Conservation (phyloP, 352 stramenopile genomes). For the Globisporangium perplexum region DNA sequence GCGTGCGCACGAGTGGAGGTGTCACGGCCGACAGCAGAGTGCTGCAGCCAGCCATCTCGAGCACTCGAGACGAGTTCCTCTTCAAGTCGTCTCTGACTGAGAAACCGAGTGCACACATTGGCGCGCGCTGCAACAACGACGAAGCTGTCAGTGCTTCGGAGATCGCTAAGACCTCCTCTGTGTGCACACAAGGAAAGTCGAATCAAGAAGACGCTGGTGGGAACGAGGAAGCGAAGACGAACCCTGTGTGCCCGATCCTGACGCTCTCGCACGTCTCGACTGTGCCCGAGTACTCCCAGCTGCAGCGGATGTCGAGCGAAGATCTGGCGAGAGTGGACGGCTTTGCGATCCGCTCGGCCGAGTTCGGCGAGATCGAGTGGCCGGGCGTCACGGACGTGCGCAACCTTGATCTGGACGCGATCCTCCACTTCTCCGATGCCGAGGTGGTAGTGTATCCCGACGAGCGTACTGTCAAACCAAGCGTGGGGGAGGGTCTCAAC, state of each 20-base stretch:
- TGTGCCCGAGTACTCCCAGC: conserved; percentile 18
- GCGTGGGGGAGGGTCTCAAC: conserved; percentile 31
- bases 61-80: conserved; percentile 14
- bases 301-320: conserved; percentile 30
- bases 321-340: conserved; percentile 33
- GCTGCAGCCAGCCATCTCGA: neutral
- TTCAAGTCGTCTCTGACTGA: conserved; percentile 24
- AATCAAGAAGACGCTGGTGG: neutral
- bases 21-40: neutral
- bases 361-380: conserved; percentile 36
- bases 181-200: neutral
- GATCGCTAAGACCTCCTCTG: neutral
- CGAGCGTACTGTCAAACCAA: conserved; percentile 29
- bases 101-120: neutral
- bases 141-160: neutral
- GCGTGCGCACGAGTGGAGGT: neutral
- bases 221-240: neutral
- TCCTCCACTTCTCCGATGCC: conserved; percentile 29
- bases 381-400: conserved; percentile 34
- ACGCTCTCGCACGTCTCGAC: conserved; percentile 38
- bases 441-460: conserved; percentile 45
- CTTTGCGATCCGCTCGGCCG: conserved; percentile 30
- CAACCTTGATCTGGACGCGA: conserved; percentile 34
- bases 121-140: neutral
- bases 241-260: conserved; percentile 18